Conservation (phyloP, 2,329 filamentous ascomycete species). For the Lecanicillium sp. region DNA sequence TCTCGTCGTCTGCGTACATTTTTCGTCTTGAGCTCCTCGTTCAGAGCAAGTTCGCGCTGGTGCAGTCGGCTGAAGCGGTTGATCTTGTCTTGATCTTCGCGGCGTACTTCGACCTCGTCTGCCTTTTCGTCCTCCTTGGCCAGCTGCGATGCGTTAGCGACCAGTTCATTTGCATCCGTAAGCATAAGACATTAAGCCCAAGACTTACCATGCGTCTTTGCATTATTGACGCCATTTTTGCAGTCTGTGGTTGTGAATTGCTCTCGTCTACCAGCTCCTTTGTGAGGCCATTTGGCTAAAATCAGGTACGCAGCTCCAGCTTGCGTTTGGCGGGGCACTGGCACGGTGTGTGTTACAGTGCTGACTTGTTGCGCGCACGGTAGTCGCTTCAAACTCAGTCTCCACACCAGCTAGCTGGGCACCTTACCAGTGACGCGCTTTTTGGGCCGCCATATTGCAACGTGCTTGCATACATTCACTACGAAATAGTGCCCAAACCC, state of each 20-base stretch:
- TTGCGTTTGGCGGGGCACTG: conserved; percentile 7
- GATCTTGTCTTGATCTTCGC: conserved; percentile 98
- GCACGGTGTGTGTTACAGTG: conserved; percentile 5
- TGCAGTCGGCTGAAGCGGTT: conserved; percentile 95
- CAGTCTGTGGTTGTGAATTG: no score
- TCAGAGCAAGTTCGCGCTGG: conserved; percentile 68
- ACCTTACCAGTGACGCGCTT: no score
- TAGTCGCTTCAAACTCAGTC: neutral
- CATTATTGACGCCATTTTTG: conserved; percentile 37
- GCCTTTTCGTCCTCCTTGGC: conserved; percentile 86
- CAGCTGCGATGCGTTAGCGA: conserved; percentile 48
- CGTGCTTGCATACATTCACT: no score
- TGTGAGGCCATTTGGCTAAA: no score
- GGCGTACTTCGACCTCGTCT: conserved; percentile 85
- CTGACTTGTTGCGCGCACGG: neutral
- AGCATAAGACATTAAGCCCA: neutral
- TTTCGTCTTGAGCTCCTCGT: conserved; percentile 74
- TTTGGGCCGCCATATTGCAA: no score
- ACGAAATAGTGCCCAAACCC: no score
- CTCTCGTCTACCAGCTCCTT: no score
- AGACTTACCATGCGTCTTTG: conserved; percentile 51
- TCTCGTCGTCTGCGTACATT: conserved; percentile 44
- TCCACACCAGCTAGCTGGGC: conserved; percentile 6
- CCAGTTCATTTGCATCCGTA: neutral
- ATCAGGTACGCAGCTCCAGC: no score